Percentiles rank a stretch among this genome's conserved stretches.
Evolutionary conservation across 1,284 basidiomycete genomes (phyloP).

Genomic region (Trichosporon coremiiforme): DNA sequence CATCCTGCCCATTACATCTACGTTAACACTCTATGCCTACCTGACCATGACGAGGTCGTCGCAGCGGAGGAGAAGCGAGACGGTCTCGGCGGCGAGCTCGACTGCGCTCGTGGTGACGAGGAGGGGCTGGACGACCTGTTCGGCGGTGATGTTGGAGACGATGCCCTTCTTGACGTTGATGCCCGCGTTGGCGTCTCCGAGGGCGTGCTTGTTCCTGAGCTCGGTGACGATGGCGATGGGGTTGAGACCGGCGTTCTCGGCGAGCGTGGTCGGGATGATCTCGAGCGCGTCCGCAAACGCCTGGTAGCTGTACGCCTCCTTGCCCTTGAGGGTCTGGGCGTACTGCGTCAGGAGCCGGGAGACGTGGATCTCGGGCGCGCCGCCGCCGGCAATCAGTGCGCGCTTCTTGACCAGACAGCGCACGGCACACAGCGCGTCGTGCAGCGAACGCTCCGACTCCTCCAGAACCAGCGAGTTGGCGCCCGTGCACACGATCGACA

Average conservation of each 20-base stretch:
- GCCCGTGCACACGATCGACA: slow-evolving; percentile 94
- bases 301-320: slow-evolving; percentile 99
- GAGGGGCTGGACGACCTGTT: slow-evolving; percentile 95
- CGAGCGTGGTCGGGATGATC: slow-evolving; percentile 95
- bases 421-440: slow-evolving; percentile 97
- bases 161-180: slow-evolving; percentile 98
- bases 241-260: slow-evolving; percentile 97
- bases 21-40: not conserved
- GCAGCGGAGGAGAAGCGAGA: slow-evolving; percentile 93
- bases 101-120: slow-evolving; percentile 94
- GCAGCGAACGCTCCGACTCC: slow-evolving; percentile 94
- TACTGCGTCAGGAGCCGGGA: slow-evolving; percentile 88
- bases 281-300: slow-evolving; percentile 98
- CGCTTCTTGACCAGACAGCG: slow-evolving; percentile 98
- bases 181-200: slow-evolving; percentile 91
- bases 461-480: slow-evolving; percentile 92
- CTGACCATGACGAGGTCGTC: slow-evolving; percentile 70
- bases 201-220: slow-evolving; percentile 91
- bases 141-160: slow-evolving; percentile 94
- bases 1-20: not conserved
- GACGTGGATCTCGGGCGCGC: slow-evolving; percentile 97
- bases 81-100: slow-evolving; percentile 95
- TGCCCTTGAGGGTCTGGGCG: slow-evolving; percentile 91
- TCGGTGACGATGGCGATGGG: slow-evolving; percentile 99
- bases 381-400: slow-evolving; percentile 93